Evolutionary conservation across 202 grass and related monocot genomes (phyloP), one percentile per base, ranked within the genome.

Genomic region (Musa balbisiana): DNA sequence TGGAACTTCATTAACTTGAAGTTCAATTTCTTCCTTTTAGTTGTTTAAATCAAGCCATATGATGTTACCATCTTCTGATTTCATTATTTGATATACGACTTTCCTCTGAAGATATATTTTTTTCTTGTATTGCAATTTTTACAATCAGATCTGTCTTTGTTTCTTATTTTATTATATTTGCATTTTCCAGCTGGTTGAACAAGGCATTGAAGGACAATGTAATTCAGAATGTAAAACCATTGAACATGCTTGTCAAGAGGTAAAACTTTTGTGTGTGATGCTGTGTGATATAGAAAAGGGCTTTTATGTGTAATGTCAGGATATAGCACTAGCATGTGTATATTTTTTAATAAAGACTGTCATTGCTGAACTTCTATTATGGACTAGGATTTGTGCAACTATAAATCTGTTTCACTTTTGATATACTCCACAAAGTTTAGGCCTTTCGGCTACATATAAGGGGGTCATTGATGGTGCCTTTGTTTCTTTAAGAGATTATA

Each of bases 161-260:
- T 70, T 70, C 19, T 21, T 5, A 70, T 51, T 16, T 19, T 51
- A 52, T 10, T 52, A 52, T 2, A 17, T 62, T 62, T 52, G 15
- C 16, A 23, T 29, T 53, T 27, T 80, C 58, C 87, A 99, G 95
- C 87, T 99, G 67, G 89, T 99, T 81, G 95, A 94, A 20, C 88
- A 99, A 90, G 85, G 85, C 56, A 81, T 86, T 73, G 95, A 99
- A 84, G 95, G 95, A 14, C 91, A 94, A 53, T 99, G 95, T 74
- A 94, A 94, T 71, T 84, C 91, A 49, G 85, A 94, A 85, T 99
- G 95, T 71, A 94, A 99, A 78, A 94, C 95, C 56, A 92, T 99
- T 68, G 91, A 99, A 74, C 81, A 81, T 70, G 91, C 91, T 76
- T 99, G 95, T 73, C 95, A 99, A 77, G 87, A 99, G 91, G 95